Conservation (phyloP, 2,329 filamentous ascomycete genomes). For the Colletotrichum kahawae region DNA sequence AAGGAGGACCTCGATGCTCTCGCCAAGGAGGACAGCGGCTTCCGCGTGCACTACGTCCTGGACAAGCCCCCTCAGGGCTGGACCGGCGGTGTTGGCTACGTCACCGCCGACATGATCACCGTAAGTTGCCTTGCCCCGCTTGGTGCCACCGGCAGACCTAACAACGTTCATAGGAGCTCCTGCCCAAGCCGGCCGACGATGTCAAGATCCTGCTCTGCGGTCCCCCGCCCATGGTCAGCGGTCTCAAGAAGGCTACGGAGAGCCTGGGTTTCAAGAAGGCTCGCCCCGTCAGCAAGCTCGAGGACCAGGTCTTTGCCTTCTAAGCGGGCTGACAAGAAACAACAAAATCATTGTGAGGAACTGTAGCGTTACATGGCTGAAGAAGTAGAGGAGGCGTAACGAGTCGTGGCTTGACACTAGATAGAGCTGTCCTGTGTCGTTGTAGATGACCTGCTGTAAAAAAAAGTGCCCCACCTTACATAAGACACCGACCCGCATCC, state of each 20-base stretch:
- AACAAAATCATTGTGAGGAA: too few relatives aligned
- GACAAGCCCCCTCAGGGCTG: constrained; percentile 94
- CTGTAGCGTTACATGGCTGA: neutral
- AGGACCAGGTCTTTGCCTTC: constrained; percentile 98
- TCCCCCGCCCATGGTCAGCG: constrained; percentile 94
- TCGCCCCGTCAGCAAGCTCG: constrained; percentile 92
- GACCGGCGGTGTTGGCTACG: constrained; percentile 92
- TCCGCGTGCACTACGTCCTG: constrained; percentile 92
- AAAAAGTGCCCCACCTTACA: constrained; percentile 1
- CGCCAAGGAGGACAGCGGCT: constrained; percentile 75
- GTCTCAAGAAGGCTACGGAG: constrained; percentile 95
- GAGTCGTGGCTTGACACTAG: neutral
- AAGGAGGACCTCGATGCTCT: constrained; percentile 89
- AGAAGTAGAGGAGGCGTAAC: neutral
- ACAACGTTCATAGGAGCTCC: constrained; percentile 62
- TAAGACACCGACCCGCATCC: neutral
- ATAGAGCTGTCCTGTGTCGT: neutral
- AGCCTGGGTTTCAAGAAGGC: constrained; percentile 91
- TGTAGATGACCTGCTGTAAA: neutral
- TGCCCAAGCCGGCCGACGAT: constrained; percentile 83
- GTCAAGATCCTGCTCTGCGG: constrained; percentile 96
- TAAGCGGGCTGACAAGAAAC: constrained; percentile 27
- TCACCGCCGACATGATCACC: constrained; percentile 94
- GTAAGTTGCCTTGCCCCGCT: constrained; percentile 47
- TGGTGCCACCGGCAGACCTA: constrained; percentile 31